Evolutionary conservation across 768 basidiomycete species (phyloP).

Genomic region (Collybia nuda): DNA sequence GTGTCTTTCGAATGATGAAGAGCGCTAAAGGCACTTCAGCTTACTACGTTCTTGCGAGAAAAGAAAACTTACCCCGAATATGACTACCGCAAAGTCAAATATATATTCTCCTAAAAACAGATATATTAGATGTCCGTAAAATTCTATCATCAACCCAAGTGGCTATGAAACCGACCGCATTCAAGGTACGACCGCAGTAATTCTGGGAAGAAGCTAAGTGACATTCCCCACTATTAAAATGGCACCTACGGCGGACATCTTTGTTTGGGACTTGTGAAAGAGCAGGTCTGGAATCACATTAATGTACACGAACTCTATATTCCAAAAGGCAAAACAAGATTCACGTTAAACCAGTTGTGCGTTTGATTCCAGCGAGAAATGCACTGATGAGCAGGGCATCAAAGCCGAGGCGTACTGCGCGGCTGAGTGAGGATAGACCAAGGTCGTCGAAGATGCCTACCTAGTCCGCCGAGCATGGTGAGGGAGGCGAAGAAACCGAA

Average conservation of each 20-base stretch:
- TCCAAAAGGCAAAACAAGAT: conserved; percentile 33
- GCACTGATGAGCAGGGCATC: conserved; percentile 81
- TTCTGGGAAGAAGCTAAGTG: conserved; percentile 40
- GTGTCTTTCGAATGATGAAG: conserved; percentile 70
- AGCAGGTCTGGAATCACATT: conserved; percentile 54
- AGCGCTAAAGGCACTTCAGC: conserved; percentile 46
- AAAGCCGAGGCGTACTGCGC: conserved; percentile 62
- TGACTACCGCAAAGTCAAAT: conserved; percentile 84
- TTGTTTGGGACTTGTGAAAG: conserved; percentile 82
- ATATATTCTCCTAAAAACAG: conserved; percentile 67
- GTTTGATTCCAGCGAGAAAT: conserved; percentile 81
- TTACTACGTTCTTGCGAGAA: background rate
- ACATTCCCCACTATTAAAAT: background rate
- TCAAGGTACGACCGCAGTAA: conserved; percentile 78
- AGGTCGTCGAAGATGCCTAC: conserved; percentile 22
- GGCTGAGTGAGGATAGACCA: conserved; percentile 8
- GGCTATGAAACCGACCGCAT: conserved; percentile 49
- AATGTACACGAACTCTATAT: background rate
- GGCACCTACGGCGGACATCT: conserved; percentile 75
- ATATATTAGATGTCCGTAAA: too few species aligned
- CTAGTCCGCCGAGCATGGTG: conserved; percentile 63
- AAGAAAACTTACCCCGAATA: conserved; percentile 65
- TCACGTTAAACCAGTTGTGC: conserved; percentile 85
- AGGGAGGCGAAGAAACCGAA: conserved; percentile 7
- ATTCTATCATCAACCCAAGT: too few species aligned